Evolutionary conservation across 2,329 filamentous ascomycete genomes (phyloP), one percentile per base, ranked within the genome.

Genomic region (Exserohilum turcica): DNA sequence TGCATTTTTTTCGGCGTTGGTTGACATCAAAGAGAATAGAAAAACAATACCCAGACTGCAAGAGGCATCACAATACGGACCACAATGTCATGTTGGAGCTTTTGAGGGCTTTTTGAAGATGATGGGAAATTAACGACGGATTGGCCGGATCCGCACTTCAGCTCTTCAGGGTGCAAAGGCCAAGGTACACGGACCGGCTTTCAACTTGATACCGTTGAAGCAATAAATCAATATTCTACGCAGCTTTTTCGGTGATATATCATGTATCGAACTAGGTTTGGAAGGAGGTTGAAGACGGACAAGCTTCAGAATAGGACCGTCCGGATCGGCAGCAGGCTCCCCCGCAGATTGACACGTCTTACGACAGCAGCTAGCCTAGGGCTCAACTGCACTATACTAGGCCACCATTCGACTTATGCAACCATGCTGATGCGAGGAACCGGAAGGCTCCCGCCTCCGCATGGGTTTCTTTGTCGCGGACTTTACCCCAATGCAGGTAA

Each of bases 1-100:
- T 43, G 42, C 19, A 46, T 57, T 13, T 27, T 57, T 13, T 27
- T 35, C 15, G 53, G 56, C 51, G 51, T 61, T 48, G 44, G 24
- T 16, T 39, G 39, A 21, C 13, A n/a, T 32, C 42, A 24, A 24
- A 7, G 21, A 24, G 7, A 24, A 24, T 24, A 28, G 24, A 36
- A 39, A 43, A 37, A 9, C 21, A 46, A 55, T 59, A 48, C 43
- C 48, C 52, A 43, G 21, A 40, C 42, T 45, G 18, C 10, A 33
- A 29, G 37, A 21, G 19, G 32, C 16, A 13, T 45, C 10, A 15
- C 31, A 36, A 37, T 37, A 35, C 49, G 13, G 27, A n/a, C n/a
- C n/a, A n/a, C n/a, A n/a, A n/a, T n/a, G n/a, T n/a, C n/a, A n/a
- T n/a, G 8, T 29, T 46, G 42, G 38, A 43, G 21, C 7, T 24